Percentiles rank a stretch among this genome's conserved stretches.
Evolutionary conservation across 1,139 yeast species (phyloP).

Genomic region (Geotrichum klebahnii): DNA sequence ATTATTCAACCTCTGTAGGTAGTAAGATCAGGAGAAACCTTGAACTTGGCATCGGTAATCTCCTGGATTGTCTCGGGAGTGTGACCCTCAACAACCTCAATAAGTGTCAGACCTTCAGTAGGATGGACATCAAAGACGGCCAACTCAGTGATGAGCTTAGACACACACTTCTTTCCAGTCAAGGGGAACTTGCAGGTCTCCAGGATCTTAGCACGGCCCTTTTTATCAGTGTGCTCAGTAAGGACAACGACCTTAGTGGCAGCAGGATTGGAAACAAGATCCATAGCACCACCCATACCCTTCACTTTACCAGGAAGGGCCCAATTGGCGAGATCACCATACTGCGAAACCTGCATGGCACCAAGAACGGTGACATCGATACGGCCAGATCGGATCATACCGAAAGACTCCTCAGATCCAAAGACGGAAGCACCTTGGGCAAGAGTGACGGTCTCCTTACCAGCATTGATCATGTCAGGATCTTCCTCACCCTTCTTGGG

Average conservation of each 20-base stretch:
- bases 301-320: slow-evolving; percentile 50
- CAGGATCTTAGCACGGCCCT: slow-evolving; percentile 48
- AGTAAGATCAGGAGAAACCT: slow-evolving; percentile 37
- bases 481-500: slow-evolving; percentile 47
- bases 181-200: slow-evolving; percentile 46
- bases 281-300: slow-evolving; percentile 61
- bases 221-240: slow-evolving; percentile 49
- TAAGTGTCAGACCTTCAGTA: slow-evolving; percentile 41
- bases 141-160: slow-evolving; percentile 47
- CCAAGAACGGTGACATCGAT: slow-evolving; percentile 48
- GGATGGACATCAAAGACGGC: slow-evolving; percentile 49
- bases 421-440: slow-evolving; percentile 47
- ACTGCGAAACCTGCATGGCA: slow-evolving; percentile 48
- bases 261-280: slow-evolving; percentile 48
- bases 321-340: slow-evolving; percentile 53
- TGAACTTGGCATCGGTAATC: slow-evolving; percentile 45
- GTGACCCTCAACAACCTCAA: slow-evolving; percentile 44
- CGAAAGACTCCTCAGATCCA: slow-evolving; percentile 51
- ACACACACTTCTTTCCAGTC: slow-evolving; percentile 48
- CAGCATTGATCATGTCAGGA: slow-evolving; percentile 50
- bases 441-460: slow-evolving; percentile 51
- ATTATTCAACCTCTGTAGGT: slow-evolving; percentile 9
- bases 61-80: slow-evolving; percentile 43
- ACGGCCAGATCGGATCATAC: slow-evolving; percentile 49
- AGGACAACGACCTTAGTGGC: slow-evolving; percentile 48